Evolutionary conservation across 257 asterid species (phyloP), one percentile per base, ranked within the genome.

Genomic region (Ocimum tenuiflorum): DNA sequence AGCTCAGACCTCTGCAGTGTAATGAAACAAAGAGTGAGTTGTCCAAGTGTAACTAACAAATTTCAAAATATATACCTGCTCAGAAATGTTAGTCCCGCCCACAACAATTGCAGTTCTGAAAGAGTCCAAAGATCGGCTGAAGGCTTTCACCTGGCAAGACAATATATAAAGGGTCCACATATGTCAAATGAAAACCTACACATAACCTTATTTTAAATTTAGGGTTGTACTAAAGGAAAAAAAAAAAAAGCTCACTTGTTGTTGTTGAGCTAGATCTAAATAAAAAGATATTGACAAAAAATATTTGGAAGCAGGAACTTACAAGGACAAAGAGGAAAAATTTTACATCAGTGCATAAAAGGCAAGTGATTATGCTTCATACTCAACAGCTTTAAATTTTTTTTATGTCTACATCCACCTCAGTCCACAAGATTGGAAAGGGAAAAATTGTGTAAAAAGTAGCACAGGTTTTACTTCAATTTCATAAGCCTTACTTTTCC

Each of bases 31-130:
- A 60, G 22, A 73, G 53, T 13, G 48, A 14, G 47, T 53, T 52
- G 6, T 52, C 13, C 33, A 43, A 35, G 31, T 39, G 33, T 45
- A 58, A 15, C 60, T 51, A 56, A 52, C 55, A 50, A 9, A 35
- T n/a, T n/a, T n/a, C n/a, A n/a, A n/a, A 73, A 38, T n/a, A 41
- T 39, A 50, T 24, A 88, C 96, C 92, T 91, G 97, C 70, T 86
- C 95, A 52, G 88, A 71, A 56, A 91, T 91, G 75, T 88, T 88
- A 31, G 92, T 88, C 65, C 97, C 97, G 58, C 97, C 97, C 38
- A 88, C 95, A 63, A 88, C 88, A 68, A 85, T 88, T 74, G 96
- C 86, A n/a, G 92, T 86, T 79, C 52, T 88, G 62, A 86, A 86
- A 49, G 84, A 80, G 55, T 84, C 88, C 86, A 86, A 70, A 55